Evolutionary conservation across 2,329 filamentous ascomycete species (phyloP), one percentile per base, ranked within the genome.

Genomic region (Fusarium virguliforme): DNA sequence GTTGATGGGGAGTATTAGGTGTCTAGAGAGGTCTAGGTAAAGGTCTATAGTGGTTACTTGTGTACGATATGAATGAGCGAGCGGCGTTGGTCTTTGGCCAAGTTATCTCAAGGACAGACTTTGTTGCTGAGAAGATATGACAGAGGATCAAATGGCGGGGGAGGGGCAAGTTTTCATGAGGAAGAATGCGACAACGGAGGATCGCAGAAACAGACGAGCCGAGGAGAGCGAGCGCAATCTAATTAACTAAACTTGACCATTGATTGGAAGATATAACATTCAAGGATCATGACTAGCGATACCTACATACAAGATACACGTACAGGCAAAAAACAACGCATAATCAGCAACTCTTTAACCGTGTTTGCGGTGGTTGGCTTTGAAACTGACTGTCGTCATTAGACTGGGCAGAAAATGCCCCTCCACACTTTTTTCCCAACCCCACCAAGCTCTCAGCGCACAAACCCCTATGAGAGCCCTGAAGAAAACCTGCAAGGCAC

Each of bases 111-210:
- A 60, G 34, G 62, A 63, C 51, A 8, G 32, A 61, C 51, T 53
- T 60, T 60, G 59, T 53, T 65, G 41, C 5, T 60, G 34, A 28
- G 56, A 69, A 69, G 62, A 70, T 64, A 71, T 69, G 68, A 72
- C 37, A 50, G 50, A 64, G 54, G 12, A 56, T 70, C 34, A 61
- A 70, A 74, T 71, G 73, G 73, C 62, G 73, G 73, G 73, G 73
- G 73, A 75, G 73, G 73, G 73, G 73, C 62, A 69, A 55, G 59
- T 67, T 72, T 74, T 68, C 68, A 73, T 70, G 67, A 74, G 67
- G 51, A 56, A 64, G 58, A 43, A 65, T 63, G 46, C 46, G 59
- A 67, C 60, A 65, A 62, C 18, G 53, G 43, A 59, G 68, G 62
- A 60, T 56, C 62, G 62, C 71, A 72, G 40, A 60, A 74, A 67